Base-by-base conservation (phyloP, 176 grass and related monocot genomes). In the Hordeum marinum region DNA sequence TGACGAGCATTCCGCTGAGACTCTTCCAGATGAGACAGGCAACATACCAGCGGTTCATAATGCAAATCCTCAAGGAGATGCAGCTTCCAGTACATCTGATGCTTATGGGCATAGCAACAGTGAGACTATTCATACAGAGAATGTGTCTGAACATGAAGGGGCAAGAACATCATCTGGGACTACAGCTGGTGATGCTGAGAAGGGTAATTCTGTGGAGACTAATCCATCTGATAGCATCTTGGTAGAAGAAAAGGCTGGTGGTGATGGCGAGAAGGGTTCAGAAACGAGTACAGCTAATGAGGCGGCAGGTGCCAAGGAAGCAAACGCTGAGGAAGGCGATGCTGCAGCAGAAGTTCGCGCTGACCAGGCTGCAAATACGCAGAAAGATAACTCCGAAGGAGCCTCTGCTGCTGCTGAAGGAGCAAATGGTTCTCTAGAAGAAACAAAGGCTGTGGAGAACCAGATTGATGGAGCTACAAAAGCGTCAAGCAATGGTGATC, bases 1-100 rank as follows among this genome's bases (percentile, higher is more conserved):
- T 50, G 84, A 76, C 39, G 81, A 75, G 40, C 83, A 21, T 86
- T 55, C 10, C 15, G 68, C 80, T 37, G 58, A 60, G 43, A 86
- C 78, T 74, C 89, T 91, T 64, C 85, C 89, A 70, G 85, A 78
- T 76, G 87, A 91, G 72, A 87, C 85, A 76, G 87, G 81, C 68
- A 86, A 82, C 76, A 40, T 81, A 79, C 84, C 82, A 72, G 89
- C 87, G 7, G 76, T 50, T 41, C 81, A 85, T 24, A 76, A 40
- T 72, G 85, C 85, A 12, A 80, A 73, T 48, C 35, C 73, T 67
- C 76, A 84, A 76, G 62, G 63, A 36, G 76, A 84, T 21, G 12
- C 39, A 10, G 27, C 63, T 67, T 84, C 83, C 54, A 67, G 27
- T 62, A 86, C 48, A 37, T 76, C 87, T 71, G 84, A 80, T 58